These are phyloP conservation scores for Calonectria montana DNA, from an alignment of 2,329 filamentous ascomycete genomes.

Conservation along the genomic window DNA sequence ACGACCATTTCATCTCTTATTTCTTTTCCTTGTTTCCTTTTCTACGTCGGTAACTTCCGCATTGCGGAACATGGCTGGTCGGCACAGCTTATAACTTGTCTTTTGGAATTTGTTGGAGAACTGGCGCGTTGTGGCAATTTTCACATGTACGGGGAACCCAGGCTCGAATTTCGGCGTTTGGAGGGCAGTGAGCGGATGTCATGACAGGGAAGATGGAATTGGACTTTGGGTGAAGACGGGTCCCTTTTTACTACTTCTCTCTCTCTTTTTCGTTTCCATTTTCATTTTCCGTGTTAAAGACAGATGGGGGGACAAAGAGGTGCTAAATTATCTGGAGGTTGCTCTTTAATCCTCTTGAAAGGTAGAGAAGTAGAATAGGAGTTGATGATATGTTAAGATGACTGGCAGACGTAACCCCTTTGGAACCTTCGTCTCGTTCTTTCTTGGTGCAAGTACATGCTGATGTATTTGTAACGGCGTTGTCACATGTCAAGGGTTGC, in stretches of 20 bases:
- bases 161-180: constrained; percentile 29
- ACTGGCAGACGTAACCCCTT: constrained; percentile 8
- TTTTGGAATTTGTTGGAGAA: constrained; percentile 33
- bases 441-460: not conserved
- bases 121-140: constrained; percentile 35
- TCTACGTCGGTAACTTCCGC: constrained; percentile 29
- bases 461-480: not conserved
- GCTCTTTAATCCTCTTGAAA: constrained; percentile 10
- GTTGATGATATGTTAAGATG: constrained; percentile 35
- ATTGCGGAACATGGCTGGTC: constrained; percentile 31
- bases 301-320: constrained; percentile 4
- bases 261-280: not conserved
- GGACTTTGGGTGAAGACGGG: constrained; percentile 18
- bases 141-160: constrained; percentile 23
- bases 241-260: not conserved
- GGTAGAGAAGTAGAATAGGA: constrained; percentile 37
- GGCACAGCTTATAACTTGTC: constrained; percentile 28
- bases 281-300: not conserved
- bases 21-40: constrained; percentile 20
- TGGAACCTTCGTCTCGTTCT: not conserved
- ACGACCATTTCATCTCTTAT: not conserved
- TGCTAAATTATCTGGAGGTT: constrained; percentile 6
- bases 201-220: constrained; percentile 15
- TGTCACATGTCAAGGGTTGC: not conserved
- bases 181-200: constrained; percentile 22